Evolutionary conservation across 805 yeast genomes (phyloP), one percentile per base, ranked within the genome.

Genomic region (Spathaspora sp.): DNA sequence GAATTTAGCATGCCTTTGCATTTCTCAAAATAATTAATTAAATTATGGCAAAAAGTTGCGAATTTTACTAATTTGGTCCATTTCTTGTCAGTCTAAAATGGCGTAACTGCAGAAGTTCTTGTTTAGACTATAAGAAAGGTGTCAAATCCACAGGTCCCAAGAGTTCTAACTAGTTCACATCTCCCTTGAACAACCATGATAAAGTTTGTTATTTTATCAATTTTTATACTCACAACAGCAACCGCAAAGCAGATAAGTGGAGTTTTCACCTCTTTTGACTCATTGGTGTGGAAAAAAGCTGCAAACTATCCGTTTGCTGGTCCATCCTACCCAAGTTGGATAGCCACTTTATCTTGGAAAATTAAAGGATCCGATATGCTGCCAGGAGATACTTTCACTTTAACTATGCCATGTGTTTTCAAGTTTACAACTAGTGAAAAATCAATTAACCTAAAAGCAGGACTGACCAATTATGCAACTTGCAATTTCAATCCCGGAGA

Each of bases 341-440:
- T 44, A 29, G 64, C 64, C 8, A 49, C 55, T 0, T 35, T 66
- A 8, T 49, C 48, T 6, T 66, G 70, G 70, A 11, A 29, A 4
- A 53, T 66, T 14, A 31, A 48, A 8, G 59, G 62, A 16, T 2
- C 49, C 8, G 43, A 48, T 4, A 56, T 55, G 1, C 16, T 18
- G 0, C 40, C 69, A 0, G 68, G 67, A 29, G 72, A 67, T 51
- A 64, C 66, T 9, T 66, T 67, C 42, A 49, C 58, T 6, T 59
- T 67, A 46, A 46, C 49, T 28, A 49, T 67, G 55, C 70, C 70
- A 1, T 59, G 67, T 52, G 67, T 61, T 14, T 65, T 55, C 51
- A 59, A 59, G 42, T 60, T 65, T 47, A 58, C 60, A 1, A 44
- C 59, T 2, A 18, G 52, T 4, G 29, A 52, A 19, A 11, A 50